Evolutionary conservation across 176 grass and related monocot species (phyloP).

Genomic region (Oryza nivara): DNA sequence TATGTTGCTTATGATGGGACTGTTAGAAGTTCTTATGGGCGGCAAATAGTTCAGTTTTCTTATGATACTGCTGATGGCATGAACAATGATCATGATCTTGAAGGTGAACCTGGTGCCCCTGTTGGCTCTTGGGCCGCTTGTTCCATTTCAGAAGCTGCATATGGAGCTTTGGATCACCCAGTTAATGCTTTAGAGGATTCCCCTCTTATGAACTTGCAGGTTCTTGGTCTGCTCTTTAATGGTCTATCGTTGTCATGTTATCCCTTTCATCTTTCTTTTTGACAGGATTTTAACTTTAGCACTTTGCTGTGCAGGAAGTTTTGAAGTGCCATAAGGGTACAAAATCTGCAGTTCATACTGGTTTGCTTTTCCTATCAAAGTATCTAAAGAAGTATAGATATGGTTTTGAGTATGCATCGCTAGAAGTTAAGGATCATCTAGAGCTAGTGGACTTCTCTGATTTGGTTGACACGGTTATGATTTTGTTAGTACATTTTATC

Average conservation of each 20-base stretch:
- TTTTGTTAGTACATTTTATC: slow-evolving; percentile 65
- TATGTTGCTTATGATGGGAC: slow-evolving; percentile 91
- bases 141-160: slow-evolving; percentile 96
- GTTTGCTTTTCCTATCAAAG: slow-evolving; percentile 72
- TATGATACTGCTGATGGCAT: slow-evolving; percentile 53
- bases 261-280: slow-evolving; percentile 15
- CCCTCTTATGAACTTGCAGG: slow-evolving; percentile 86
- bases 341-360: slow-evolving; percentile 51
- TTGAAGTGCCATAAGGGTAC: slow-evolving; percentile 75
- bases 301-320: slow-evolving; percentile 64
- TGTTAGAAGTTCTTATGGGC: slow-evolving; percentile 74
- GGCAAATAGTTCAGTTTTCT: slow-evolving; percentile 81
- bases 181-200: slow-evolving; percentile 76
- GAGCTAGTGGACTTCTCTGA: slow-evolving; percentile 75
- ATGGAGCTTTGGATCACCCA: slow-evolving; percentile 87
- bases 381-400: slow-evolving; percentile 75
- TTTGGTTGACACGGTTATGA: slow-evolving; percentile 74
- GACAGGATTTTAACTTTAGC: slow-evolving; percentile 6
- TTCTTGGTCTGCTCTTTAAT: slow-evolving; percentile 41
- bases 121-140: slow-evolving; percentile 85
- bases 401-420: slow-evolving; percentile 80
- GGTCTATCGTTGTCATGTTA: background rate
- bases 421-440: slow-evolving; percentile 86
- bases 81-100: slow-evolving; percentile 17
- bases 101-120: slow-evolving; percentile 63